Evolutionary conservation across 2,329 filamentous ascomycete species (phyloP).

Genomic region (Emergomyces africanus): DNA sequence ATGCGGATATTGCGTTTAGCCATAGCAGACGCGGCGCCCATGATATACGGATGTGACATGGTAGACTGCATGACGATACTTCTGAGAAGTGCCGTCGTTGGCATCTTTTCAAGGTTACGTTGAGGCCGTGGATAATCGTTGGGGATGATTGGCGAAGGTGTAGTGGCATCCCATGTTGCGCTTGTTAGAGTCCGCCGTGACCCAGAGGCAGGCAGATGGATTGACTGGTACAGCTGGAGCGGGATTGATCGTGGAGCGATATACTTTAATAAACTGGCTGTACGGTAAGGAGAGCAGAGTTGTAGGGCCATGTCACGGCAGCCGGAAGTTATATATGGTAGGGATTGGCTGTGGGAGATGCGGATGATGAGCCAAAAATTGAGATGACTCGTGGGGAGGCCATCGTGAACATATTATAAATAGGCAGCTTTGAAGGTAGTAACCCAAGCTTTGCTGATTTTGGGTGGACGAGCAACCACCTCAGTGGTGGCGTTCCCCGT

Average conservation of each 20-base stretch:
- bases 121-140: neutral
- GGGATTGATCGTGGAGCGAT: neutral
- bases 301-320: neutral
- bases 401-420: neutral
- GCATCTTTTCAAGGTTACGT: conserved; percentile 8
- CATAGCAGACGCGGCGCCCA: conserved; percentile 10
- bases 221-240: neutral
- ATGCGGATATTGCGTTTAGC: conserved; percentile 8
- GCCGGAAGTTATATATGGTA: neutral
- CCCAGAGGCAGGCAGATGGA: neutral
- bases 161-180: neutral
- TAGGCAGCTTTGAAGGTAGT: neutral
- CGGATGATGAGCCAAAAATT: neutral
- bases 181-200: conserved; percentile 1
- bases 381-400: neutral
- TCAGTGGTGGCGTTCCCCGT: neutral
- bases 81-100: conserved; percentile 8
- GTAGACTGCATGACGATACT: conserved; percentile 9
- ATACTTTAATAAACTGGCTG: neutral
- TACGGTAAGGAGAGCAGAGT: neutral
- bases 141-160: neutral
- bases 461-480: neutral
- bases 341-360: neutral
- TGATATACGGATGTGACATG: conserved; percentile 11
- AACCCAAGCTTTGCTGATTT: neutral